These are phyloP conservation scores for Brachypodium distachyon DNA, from an alignment of 202 grass and related monocot genomes.

Conservation along the genomic window DNA sequence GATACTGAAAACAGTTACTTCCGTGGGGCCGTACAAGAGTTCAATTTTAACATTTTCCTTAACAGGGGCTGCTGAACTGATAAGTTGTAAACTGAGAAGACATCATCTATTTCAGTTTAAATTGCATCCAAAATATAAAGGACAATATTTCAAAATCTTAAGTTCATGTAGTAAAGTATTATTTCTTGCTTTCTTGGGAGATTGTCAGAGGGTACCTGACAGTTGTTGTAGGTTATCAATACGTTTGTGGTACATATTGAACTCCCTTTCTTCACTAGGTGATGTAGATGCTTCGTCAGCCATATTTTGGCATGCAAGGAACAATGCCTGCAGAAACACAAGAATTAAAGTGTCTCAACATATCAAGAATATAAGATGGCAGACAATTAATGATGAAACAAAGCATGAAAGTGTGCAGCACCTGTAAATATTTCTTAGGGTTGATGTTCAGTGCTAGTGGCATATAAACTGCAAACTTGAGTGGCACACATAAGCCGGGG, in stretches of 20 bases:
- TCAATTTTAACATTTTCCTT: background rate
- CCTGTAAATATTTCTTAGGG: slow-evolving; percentile 90
- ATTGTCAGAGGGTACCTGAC: slow-evolving; percentile 28
- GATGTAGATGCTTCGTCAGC: slow-evolving; percentile 31
- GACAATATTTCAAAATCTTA: background rate
- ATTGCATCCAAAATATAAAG: background rate
- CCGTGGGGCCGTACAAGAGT: background rate
- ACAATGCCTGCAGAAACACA: slow-evolving; percentile 52
- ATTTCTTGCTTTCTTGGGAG: background rate
- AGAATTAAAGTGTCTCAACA: background rate
- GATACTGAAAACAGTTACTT: background rate
- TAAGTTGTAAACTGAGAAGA: background rate
- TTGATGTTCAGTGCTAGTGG: slow-evolving; percentile 70
- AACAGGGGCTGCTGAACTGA: background rate
- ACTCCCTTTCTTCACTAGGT: slow-evolving; percentile 17
- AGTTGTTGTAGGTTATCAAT: slow-evolving; percentile 48
- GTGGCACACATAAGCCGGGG: slow-evolving; percentile 61
- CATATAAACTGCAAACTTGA: slow-evolving; percentile 85
- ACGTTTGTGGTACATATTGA: slow-evolving; percentile 50
- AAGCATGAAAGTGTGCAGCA: slow-evolving; percentile 5
- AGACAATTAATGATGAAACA: background rate
- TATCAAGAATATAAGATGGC: background rate
- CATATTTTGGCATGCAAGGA: slow-evolving; percentile 65
- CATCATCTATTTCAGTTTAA: background rate
- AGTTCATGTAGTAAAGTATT: background rate